phyloP scores from a whole-genome alignment of 2,329 filamentous ascomycete genomes.

The Trichoderma citrinoviride region DNA sequence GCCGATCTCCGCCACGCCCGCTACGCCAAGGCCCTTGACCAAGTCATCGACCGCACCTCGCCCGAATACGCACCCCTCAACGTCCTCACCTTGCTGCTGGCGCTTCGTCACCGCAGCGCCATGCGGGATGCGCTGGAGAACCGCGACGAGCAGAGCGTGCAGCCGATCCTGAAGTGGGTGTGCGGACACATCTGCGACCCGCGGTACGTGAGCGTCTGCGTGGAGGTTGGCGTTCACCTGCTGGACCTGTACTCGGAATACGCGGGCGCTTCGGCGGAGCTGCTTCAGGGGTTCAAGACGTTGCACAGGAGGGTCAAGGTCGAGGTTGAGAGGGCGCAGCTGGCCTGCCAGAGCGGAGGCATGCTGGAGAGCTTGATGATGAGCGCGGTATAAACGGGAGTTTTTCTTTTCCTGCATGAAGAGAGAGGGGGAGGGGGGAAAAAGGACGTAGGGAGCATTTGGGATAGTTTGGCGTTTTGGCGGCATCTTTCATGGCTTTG shows the following conservation, averaged over 20 bases:
- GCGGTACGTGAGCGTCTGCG: constrained; percentile 73
- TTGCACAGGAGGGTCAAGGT: constrained; percentile 69
- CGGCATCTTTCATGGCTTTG: constrained; percentile 11
- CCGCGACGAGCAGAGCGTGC: constrained; percentile 76
- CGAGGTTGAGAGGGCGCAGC: constrained; percentile 80
- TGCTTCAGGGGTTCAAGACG: constrained; percentile 67
- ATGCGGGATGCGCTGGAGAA: constrained; percentile 75
- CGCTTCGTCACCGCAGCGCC: constrained; percentile 83
- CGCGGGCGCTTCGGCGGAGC: constrained; percentile 67
- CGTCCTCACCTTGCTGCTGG: constrained; percentile 74
- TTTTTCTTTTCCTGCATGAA: background rate
- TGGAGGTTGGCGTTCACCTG: constrained; percentile 77
- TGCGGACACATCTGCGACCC: constrained; percentile 78
- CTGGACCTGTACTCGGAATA: constrained; percentile 86
- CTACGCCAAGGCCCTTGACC: constrained; percentile 76
- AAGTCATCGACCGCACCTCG: constrained; percentile 59
- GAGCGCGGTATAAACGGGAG: constrained; percentile 27
- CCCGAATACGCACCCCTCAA: constrained; percentile 58
- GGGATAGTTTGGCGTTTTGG: constrained; percentile 18
- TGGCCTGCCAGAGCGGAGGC: constrained; percentile 76
- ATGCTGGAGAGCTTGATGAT: constrained; percentile 74
- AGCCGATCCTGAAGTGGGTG: constrained; percentile 82
- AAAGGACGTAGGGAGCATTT: constrained; percentile 15
- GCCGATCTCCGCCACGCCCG: constrained; percentile 72
- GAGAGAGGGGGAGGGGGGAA: background rate